Evolutionary conservation across 352 stramenopile genomes (phyloP), one percentile per base, ranked within the genome.

Genomic region (Phytopythium mirpurense): DNA sequence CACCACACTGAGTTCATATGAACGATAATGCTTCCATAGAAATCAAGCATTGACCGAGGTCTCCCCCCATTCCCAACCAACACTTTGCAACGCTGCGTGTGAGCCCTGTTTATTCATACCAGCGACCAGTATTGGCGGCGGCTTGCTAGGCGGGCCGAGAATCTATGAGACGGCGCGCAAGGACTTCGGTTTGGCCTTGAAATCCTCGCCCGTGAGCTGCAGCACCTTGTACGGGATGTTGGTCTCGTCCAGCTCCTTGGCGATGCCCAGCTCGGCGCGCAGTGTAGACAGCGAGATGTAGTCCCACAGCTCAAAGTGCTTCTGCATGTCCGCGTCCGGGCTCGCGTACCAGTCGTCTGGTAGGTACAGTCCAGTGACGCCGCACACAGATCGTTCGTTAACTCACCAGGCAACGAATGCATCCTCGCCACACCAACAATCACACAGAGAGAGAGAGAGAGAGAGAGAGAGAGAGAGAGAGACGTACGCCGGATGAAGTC

Each of bases 151-250:
- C 29, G 29, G 29, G 5, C 9, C n/a, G 24, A 24, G 31, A 3
- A 4, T 7, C 24, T 68, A 9, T 32, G 5, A 73, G 62, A 70
- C 68, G 14, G 51, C 41, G 19, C 50, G 44, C 7, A 54, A 51
- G 45, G 47, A 58, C 53, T 74, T 77, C 15, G 49, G 21, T 52
- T 75, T 83, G 58, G 63, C 68, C 50, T 71, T 74, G 19, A 62
- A 40, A 53, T 86, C 78, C 56, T 90, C 80, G 47, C 81, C 81
- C 18, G 81, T 91, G 57, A 91, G 70, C 53, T 91, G 81, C 42
- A 88, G 63, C 52, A 89, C 77, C 54, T 91, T 91, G 69, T 91
- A 91, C 37, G 81, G 81, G 59, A 87, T 89, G 59, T 96, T 93
- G 46, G 84, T 88, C 53, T 89, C 82, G 47, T 92, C 85, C 50